Evolutionary conservation across 73 alveolate genomes (phyloP).

Genomic region (Paramecium primaurelia): DNA sequence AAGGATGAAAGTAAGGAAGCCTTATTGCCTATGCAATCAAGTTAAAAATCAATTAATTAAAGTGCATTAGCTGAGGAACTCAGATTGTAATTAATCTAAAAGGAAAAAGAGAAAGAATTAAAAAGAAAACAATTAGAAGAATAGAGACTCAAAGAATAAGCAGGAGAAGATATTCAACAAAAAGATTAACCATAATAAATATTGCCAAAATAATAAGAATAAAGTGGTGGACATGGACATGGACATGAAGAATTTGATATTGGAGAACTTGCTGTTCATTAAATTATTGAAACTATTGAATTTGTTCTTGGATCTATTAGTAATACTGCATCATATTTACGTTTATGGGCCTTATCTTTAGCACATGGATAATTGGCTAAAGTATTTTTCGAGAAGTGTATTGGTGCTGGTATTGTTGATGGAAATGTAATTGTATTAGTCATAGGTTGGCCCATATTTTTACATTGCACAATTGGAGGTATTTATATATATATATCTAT

Average conservation of each 20-base stretch:
- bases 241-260: slow-evolving; percentile 71
- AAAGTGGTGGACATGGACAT: not conserved
- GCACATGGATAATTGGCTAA: slow-evolving; percentile 97
- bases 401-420: slow-evolving; percentile 76
- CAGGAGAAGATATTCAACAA: not conserved
- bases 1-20: slow-evolving; percentile 31
- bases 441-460: slow-evolving; percentile 85
- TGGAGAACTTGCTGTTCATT: slow-evolving; percentile 90
- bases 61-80: slow-evolving; percentile 65
- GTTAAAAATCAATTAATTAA: slow-evolving; percentile 45
- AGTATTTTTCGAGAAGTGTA: slow-evolving; percentile 93
- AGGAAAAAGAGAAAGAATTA: slow-evolving; percentile 45
- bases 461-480: slow-evolving; percentile 71
- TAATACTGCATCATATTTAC: slow-evolving; percentile 97
- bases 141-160: slow-evolving; percentile 44
- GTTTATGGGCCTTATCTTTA: slow-evolving; percentile 99
- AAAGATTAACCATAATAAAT: not conserved
- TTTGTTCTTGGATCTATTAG: slow-evolving; percentile 90
- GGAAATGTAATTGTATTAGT: slow-evolving; percentile 73
- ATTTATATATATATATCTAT: slow-evolving; percentile 49
- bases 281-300: slow-evolving; percentile 96
- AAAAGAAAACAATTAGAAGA: slow-evolving; percentile 53
- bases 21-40: slow-evolving; percentile 40
- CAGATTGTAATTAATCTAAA: slow-evolving; percentile 52
- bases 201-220: not conserved